Conservation (phyloP, 2,329 filamentous ascomycete genomes). For the Beauveria medogensis region DNA sequence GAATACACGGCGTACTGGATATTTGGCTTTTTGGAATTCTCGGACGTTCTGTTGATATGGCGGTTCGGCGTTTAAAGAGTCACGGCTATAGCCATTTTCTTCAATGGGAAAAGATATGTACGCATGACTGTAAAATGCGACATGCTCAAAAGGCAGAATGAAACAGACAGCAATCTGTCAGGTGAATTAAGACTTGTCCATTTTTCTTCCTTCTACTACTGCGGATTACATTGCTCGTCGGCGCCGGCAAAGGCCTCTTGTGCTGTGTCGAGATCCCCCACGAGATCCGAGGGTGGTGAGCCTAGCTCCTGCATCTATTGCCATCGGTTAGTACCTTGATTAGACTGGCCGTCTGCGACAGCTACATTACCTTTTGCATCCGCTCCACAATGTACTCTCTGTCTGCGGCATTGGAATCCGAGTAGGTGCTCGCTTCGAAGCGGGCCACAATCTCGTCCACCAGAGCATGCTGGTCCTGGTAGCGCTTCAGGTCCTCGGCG, state of each 20-base stretch:
- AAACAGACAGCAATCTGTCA: neutral
- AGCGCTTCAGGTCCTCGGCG: constrained; percentile 67
- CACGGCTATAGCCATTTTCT: neutral
- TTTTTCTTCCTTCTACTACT: constrained; percentile 32
- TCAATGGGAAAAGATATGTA: constrained; percentile 6
- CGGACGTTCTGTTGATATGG: neutral
- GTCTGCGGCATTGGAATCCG: constrained; percentile 72
- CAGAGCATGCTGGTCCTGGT: constrained; percentile 69
- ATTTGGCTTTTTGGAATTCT: neutral
- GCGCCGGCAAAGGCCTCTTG: constrained; percentile 60
- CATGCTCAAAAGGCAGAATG: neutral
- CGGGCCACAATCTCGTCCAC: constrained; percentile 81
- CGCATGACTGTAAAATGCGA: constrained; percentile 19
- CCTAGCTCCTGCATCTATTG: constrained; percentile 91
- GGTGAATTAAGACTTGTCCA: neutral
- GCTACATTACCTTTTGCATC: constrained; percentile 82
- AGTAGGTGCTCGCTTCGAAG: constrained; percentile 77
- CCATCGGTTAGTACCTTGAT: neutral
- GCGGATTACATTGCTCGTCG: constrained; percentile 55
- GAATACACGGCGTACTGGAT: neutral
- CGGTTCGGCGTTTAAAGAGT: neutral
- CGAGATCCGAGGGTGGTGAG: constrained; percentile 80
- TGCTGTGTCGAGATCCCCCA: constrained; percentile 80
- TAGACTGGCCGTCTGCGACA: neutral
- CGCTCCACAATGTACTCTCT: constrained; percentile 90